These are phyloP conservation scores for Leptographium galeiforme DNA, from an alignment of 2,329 filamentous ascomycete species.

Conservation along the genomic window DNA sequence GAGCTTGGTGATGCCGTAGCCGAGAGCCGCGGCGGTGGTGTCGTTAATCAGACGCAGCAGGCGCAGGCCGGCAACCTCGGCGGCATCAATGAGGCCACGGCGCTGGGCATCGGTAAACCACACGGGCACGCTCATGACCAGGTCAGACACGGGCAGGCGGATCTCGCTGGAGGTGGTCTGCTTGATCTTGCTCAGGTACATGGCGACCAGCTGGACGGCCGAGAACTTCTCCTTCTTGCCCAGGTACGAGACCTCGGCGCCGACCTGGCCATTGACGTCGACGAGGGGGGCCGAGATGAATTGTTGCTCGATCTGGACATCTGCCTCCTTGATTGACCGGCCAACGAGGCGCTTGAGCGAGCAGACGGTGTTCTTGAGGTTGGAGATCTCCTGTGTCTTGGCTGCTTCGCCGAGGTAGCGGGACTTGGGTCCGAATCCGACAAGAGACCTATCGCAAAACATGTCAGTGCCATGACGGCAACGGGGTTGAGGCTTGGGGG, in stretches of 20 bases:
- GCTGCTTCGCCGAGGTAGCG: slow-evolving; percentile 90
- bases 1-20: slow-evolving; percentile 95
- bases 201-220: slow-evolving; percentile 84
- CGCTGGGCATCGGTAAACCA: slow-evolving; percentile 97
- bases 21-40: slow-evolving; percentile 88
- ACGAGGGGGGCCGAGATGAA: slow-evolving; percentile 76
- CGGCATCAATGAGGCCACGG: slow-evolving; percentile 75
- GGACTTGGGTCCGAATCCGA: slow-evolving; percentile 87
- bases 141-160: slow-evolving; percentile 79
- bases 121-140: slow-evolving; percentile 85
- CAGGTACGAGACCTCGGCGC: slow-evolving; percentile 83
- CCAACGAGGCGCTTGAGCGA: slow-evolving; percentile 87
- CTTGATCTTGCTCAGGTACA: slow-evolving; percentile 93
- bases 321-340: slow-evolving; percentile 75
- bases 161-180: slow-evolving; percentile 76
- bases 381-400: slow-evolving; percentile 98
- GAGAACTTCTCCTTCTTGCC: slow-evolving; percentile 93
- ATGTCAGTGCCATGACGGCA: slow-evolving; percentile 5
- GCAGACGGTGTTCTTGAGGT: slow-evolving; percentile 96
- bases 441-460: slow-evolving; percentile 54
- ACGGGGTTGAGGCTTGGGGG: background rate
- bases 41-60: slow-evolving; percentile 93
- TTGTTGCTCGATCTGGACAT: slow-evolving; percentile 84
- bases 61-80: slow-evolving; percentile 88
- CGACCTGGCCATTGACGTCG: slow-evolving; percentile 87